A percentile compares a stretch with the other conserved stretches of the same genome.
Evolutionary conservation across 495 filamentous ascomycete species (phyloP).

Genomic region (Niebla homalea): DNA sequence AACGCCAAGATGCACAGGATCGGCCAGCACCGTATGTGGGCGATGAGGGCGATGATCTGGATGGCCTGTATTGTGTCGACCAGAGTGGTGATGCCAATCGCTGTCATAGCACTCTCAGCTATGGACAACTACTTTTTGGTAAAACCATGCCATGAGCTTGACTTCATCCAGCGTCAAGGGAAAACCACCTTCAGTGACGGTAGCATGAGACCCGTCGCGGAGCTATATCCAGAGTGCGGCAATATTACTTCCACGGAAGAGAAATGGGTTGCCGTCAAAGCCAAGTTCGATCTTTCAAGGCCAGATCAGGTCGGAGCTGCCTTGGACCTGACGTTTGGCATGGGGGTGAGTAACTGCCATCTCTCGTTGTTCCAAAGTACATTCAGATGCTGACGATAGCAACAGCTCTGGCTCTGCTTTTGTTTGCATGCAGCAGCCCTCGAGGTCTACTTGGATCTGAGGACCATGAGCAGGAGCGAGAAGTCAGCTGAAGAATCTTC

Average conservation of each 20-base stretch:
- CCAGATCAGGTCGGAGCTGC: conserved; percentile 22
- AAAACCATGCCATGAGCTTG: conserved; percentile 30
- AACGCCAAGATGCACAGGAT: conserved; percentile 40
- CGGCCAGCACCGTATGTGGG: conserved; percentile 43
- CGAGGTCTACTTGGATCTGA: conserved; percentile 39
- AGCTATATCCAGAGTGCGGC: conserved; percentile 29
- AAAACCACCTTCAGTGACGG: background rate
- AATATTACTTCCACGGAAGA: conserved; percentile 16
- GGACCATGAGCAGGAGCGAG: conserved; percentile 27
- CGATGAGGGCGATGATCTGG: conserved; percentile 37
- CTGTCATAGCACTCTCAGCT: conserved; percentile 21
- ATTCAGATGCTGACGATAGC: no score
- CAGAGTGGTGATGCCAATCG: conserved; percentile 26
- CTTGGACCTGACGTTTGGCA: conserved; percentile 29
- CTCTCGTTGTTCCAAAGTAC: no score
- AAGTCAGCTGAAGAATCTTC: no score
- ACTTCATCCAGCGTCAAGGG: conserved; percentile 17
- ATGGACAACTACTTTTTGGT: conserved; percentile 22
- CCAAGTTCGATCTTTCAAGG: conserved; percentile 13
- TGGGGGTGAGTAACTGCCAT: conserved; percentile 12
- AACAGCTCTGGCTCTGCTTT: conserved; percentile 26
- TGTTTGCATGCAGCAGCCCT: conserved; percentile 30
- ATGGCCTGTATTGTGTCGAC: conserved; percentile 33
- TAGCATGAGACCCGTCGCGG: conserved; percentile 7
- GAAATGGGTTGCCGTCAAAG: conserved; percentile 20